A percentile compares a stretch with the other conserved stretches of the same genome.
Evolutionary conservation across 305 asterid genomes (phyloP).

Genomic region (Fraxinus latifolia): DNA sequence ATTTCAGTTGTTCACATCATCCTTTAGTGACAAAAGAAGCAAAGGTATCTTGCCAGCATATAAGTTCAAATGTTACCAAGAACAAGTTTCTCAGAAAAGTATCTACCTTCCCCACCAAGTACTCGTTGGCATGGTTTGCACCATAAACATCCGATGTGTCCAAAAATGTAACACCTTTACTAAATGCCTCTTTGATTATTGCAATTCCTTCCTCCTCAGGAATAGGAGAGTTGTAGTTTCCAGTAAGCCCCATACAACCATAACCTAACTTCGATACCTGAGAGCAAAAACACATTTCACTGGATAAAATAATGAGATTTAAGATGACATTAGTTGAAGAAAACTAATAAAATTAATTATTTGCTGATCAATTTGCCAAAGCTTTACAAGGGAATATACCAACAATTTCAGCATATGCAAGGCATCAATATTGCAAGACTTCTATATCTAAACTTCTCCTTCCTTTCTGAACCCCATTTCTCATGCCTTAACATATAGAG

Average conservation of each 20-base stretch:
- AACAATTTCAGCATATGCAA: background rate
- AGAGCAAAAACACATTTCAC: background rate
- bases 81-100: background rate
- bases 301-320: background rate
- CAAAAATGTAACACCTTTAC: conserved; percentile 39
- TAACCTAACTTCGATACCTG: conserved; percentile 55
- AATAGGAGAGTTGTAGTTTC: conserved; percentile 38
- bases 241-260: conserved; percentile 59
- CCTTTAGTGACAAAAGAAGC: background rate
- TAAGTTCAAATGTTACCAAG: background rate
- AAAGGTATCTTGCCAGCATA: background rate
- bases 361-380: background rate
- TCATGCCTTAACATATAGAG: background rate
- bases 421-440: background rate
- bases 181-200: conserved; percentile 43
- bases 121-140: conserved; percentile 35
- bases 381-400: background rate
- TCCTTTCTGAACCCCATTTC: background rate
- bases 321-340: background rate
- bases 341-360: background rate
- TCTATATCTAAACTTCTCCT: background rate
- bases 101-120: conserved; percentile 44
- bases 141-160: conserved; percentile 51
- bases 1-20: background rate
- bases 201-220: conserved; percentile 46